Base-by-base conservation (phyloP, 345 rosid genomes). In the Luvunga scandens region DNA sequence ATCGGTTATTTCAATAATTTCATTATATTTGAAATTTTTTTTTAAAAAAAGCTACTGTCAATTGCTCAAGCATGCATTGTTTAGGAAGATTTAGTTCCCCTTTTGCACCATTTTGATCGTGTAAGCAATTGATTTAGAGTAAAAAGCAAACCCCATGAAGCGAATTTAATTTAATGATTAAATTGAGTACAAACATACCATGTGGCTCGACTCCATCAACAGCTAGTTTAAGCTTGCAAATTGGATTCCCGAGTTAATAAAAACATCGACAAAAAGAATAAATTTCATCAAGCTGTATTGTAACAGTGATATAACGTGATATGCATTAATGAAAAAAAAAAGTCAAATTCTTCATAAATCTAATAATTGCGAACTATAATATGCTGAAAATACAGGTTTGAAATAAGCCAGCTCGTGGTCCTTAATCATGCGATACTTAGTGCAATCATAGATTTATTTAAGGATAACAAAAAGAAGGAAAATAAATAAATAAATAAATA, bases 191-290 rank as follows among this genome's bases (percentile, higher is more conserved):
- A 79, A 80, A 78, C 83, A 83, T 36, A 75, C 84, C 88, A 87
- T 84, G 84, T 89, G 86, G 76, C 81, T 80, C 80, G 87, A 86
- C 87, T 83, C 88, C 50, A 13, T 70, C 76, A 70, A 78, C 86
- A 81, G 90, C 81, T 89, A 81, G 86, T 84, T 62, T 76, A 72
- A 78, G 85, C 87, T 80, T 75, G 78, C 63, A 78, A 77, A 75
- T 45, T 73, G 71, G 71, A 55, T 79, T 77, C 80, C 31, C 33
- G 27, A 21, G 65, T 48, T 56, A 71, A 55, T 31, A 25, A 77
- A 45, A 75, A 80, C 39, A 62, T 6, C 31, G 21, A 62, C 55
- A 31, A 73, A 75, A 31, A 21, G 9, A 28, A 73, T 61, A 61
- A 74, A 76, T 69, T 65, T 75, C 77, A 75, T 78, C 77, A 72